Evolutionary conservation across 2,329 filamentous ascomycete species (phyloP).

Genomic region (Coniosporium uncinatum): DNA sequence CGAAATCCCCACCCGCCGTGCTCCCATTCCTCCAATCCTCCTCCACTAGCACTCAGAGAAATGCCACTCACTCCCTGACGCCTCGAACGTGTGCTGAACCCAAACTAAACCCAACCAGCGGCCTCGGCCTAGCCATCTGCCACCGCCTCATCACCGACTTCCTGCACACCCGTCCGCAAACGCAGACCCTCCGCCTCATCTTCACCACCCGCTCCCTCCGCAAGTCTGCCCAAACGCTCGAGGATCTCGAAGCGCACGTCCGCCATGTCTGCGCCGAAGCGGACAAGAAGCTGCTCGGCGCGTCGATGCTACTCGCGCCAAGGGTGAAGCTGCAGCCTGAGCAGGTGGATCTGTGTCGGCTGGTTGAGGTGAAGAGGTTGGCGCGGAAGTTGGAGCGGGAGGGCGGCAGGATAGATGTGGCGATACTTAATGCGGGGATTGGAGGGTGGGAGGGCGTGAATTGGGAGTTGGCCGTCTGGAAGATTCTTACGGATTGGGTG

Average conservation of each 20-base stretch:
- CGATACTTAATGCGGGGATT: conserved; percentile 85
- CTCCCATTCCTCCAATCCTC: background rate
- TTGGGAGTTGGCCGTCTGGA: conserved; percentile 55
- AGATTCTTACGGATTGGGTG: conserved; percentile 54
- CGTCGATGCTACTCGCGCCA: conserved; percentile 29
- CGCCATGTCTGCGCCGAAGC: conserved; percentile 33
- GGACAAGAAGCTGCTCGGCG: conserved; percentile 25
- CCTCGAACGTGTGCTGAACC: too few species aligned
- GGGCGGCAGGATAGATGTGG: conserved; percentile 51
- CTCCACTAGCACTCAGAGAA: too few species aligned
- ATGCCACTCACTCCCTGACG: too few species aligned
- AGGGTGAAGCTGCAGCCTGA: conserved; percentile 49
- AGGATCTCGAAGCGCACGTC: conserved; percentile 53
- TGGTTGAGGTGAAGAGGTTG: conserved; percentile 49
- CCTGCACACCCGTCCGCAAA: conserved; percentile 59
- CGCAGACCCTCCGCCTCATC: conserved; percentile 70
- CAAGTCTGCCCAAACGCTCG: conserved; percentile 71
- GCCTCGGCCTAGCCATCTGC: conserved; percentile 80
- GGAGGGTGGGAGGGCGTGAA: conserved; percentile 81
- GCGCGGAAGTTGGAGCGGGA: conserved; percentile 35
- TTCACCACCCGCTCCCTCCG: conserved; percentile 72
- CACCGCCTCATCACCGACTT: conserved; percentile 89
- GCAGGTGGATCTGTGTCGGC: conserved; percentile 49
- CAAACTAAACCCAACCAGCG: conserved; percentile 48
- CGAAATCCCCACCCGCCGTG: too few species aligned